Evolutionary conservation across 208 protist genomes (phyloP), one percentile per base, ranked within the genome.

Genomic region (Trypanosoma lewisi): DNA sequence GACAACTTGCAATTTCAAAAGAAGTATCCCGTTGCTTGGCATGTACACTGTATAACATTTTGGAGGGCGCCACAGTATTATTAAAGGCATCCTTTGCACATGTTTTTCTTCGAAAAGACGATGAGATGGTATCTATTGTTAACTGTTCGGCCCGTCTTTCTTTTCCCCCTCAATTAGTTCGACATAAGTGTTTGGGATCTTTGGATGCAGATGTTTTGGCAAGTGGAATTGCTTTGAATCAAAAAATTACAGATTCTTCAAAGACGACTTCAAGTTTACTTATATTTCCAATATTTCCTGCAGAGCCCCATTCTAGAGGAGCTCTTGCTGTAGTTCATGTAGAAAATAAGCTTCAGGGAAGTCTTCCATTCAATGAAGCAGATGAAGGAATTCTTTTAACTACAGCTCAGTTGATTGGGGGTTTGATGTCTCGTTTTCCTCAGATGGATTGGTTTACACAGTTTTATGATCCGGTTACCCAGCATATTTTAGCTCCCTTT

Each of bases 401-500:
- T 49, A 77, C 83, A 14, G 50, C 86, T 9, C 61, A 77, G 39
- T 65, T 93, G 27, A 86, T 90, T 55, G 83, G 84, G 12, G 82
- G 89, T 52, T 51, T 96, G 6, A 85, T 96, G 82, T 76, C 80
- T 0, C 71, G 83, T 23, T 77, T 92, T 56, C 78, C 80, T 12
- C 76, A 85, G 59, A 67, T 96, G 56, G 82, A 91, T 55, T 93
- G 83, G 75, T 47, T 89, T 5, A 73, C 83, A 21, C 73, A 73
- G 23, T 93, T 92, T 73, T 92, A 89, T 67, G 85, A 96, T 58
- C 89, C 89, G 1, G 75, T 82, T 5, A 91, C 89, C 2, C 89
- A 93, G 65, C 89, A 93, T 61, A 91, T 93, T 47, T 59, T 93
- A 19, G 72, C 84, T 8, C 89, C 89, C 16, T 96, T 96, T 75